Percentiles rank a stretch among this genome's conserved stretches.
These are phyloP conservation scores for Rosellinia necatrix DNA, from an alignment of 2,329 filamentous ascomycete genomes.

Conservation along the genomic window DNA sequence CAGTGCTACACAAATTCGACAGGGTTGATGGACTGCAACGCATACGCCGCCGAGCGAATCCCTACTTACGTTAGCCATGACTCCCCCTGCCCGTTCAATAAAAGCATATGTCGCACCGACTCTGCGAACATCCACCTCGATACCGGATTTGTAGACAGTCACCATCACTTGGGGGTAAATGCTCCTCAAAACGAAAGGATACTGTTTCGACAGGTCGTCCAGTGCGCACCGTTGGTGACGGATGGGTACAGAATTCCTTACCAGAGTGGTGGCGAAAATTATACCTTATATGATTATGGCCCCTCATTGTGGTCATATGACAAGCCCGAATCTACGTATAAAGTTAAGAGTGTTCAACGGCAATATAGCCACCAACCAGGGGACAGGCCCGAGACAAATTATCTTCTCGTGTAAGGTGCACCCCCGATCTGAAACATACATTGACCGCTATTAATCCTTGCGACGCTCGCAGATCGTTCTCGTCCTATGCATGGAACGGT, in stretches of 20 bases:
- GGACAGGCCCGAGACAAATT: not conserved
- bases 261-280: not conserved
- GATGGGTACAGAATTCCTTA: not conserved
- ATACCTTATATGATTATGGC: conserved; percentile 1
- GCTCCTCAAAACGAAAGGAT: conserved; percentile 7
- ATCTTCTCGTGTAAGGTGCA: not conserved
- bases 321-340: not conserved
- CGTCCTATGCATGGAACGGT: not conserved
- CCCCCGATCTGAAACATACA: not conserved
- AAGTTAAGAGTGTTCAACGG: not conserved
- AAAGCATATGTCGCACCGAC: not conserved
- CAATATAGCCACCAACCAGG: not conserved
- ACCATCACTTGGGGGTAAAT: conserved; percentile 3
- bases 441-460: not conserved
- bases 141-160: conserved; percentile 2
- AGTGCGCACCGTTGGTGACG: conserved; percentile 3
- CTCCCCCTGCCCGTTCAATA: not conserved
- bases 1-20: conserved; percentile 8
- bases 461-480: not conserved
- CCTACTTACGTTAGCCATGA: not conserved
- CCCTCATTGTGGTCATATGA: not conserved
- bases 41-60: not conserved
- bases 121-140: not conserved
- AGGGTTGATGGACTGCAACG: not conserved
- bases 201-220: not conserved